Evolutionary conservation across 108 stramenopile species (phyloP).

Genomic region (Aurantiochytrium sp.): DNA sequence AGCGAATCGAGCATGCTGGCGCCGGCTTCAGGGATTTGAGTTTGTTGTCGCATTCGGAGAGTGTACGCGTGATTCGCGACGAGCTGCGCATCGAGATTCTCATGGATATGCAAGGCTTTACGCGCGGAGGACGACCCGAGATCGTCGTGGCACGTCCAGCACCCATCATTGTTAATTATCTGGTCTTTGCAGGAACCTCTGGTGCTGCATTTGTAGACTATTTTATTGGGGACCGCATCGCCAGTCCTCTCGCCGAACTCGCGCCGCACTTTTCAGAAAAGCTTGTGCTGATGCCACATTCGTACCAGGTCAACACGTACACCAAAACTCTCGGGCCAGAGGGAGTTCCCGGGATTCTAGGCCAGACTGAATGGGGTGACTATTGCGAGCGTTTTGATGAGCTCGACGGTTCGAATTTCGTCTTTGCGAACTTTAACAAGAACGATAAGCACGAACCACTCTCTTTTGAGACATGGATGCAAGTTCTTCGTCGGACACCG

Average conservation of each 20-base stretch:
- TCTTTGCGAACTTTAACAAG: constrained; percentile 53
- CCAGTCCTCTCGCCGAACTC: constrained; percentile 18
- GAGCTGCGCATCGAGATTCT: constrained; percentile 29
- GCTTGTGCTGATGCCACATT: constrained; percentile 37
- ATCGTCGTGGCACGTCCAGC: constrained; percentile 34
- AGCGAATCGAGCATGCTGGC: background rate
- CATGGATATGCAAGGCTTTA: constrained; percentile 48
- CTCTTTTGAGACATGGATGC: constrained; percentile 36
- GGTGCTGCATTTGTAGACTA: constrained; percentile 48
- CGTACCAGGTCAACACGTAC: constrained; percentile 47
- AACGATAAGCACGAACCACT: constrained; percentile 44
- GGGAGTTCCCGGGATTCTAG: background rate
- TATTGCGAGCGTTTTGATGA: background rate
- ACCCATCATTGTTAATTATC: constrained; percentile 44
- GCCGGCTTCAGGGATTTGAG: constrained; percentile 31
- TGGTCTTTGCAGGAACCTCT: constrained; percentile 50
- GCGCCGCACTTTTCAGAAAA: constrained; percentile 35
- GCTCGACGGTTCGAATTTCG: background rate
- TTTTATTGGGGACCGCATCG: constrained; percentile 35
- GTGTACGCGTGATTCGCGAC: background rate
- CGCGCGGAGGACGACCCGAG: constrained; percentile 37
- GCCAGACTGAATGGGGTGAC: background rate
- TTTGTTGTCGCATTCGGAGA: constrained; percentile 11
- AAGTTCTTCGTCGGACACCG: constrained; percentile 35
- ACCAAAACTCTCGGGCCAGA: background rate